phyloP scores from a whole-genome alignment of 2,329 filamentous ascomycete species.

The Coniochaeta sp. region DNA sequence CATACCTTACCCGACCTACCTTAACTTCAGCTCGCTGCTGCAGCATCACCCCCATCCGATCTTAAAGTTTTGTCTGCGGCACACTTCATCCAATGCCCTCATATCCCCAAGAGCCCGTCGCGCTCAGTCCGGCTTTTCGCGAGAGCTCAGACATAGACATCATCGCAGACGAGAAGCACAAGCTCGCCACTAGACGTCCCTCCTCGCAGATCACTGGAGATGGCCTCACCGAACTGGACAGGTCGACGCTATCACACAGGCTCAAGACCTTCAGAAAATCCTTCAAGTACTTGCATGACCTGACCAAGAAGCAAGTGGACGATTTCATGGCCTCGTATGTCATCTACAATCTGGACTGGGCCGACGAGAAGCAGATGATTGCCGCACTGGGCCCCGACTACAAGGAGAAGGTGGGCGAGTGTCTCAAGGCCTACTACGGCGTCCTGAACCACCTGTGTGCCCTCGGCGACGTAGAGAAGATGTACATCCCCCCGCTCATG shows the following conservation, averaged over 20 bases:
- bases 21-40: not conserved
- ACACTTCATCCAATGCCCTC: not conserved
- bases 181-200: not conserved
- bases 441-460: conserved; percentile 48
- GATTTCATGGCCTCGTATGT: conserved; percentile 50
- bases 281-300: conserved; percentile 40
- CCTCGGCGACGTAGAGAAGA: conserved; percentile 47
- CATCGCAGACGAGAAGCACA: conserved; percentile 2
- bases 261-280: conserved; percentile 41
- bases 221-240: conserved; percentile 23
- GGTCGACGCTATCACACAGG: conserved; percentile 37
- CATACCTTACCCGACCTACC: no score
- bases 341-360: conserved; percentile 50
- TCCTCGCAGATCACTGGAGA: not conserved
- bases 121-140: not conserved
- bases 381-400: conserved; percentile 39
- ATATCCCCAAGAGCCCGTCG: not conserved
- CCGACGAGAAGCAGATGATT: conserved; percentile 39
- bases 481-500: conserved; percentile 50
- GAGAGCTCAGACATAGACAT: conserved; percentile 1
- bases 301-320: conserved; percentile 42
- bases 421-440: conserved; percentile 44
- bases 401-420: conserved; percentile 41
- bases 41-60: not conserved
- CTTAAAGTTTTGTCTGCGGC: not conserved